Evolutionary conservation across 148 eudicot species (phyloP).

Genomic region (Camellia japonica): DNA sequence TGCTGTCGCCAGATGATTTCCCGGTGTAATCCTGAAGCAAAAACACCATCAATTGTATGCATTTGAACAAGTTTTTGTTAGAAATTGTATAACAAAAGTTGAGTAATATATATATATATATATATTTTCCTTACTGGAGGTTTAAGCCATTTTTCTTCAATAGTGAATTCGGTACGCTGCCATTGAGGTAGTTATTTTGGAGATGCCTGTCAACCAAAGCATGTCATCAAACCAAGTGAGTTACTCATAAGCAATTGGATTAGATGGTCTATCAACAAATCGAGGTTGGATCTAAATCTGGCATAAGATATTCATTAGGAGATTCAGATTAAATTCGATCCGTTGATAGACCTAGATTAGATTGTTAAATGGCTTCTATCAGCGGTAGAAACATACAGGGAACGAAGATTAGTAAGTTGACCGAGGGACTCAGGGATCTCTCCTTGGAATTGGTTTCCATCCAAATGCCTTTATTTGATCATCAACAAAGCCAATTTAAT

Average conservation of each 20-base stretch:
- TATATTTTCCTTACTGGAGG: slow-evolving; percentile 33
- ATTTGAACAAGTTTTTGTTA: neutral
- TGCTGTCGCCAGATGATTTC: neutral
- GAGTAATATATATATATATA: too few relatives aligned
- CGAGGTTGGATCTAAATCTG: too few relatives aligned
- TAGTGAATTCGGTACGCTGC: slow-evolving; percentile 37
- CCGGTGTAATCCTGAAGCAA: slow-evolving; percentile 12
- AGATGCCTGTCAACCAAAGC: slow-evolving; percentile 44
- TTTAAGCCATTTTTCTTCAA: slow-evolving; percentile 26
- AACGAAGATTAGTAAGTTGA: slow-evolving; percentile 54
- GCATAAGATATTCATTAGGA: too few relatives aligned
- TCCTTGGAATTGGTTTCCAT: slow-evolving; percentile 76
- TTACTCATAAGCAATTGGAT: neutral
- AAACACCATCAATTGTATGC: neutral
- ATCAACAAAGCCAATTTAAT: neutral
- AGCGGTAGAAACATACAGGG: slow-evolving; percentile 44
- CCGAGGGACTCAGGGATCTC: slow-evolving; percentile 59
- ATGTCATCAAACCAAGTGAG: neutral
- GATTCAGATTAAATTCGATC: too few relatives aligned
- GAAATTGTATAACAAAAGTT: neutral
- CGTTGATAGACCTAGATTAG: neutral
- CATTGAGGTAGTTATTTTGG: slow-evolving; percentile 55
- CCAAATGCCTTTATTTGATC: slow-evolving; percentile 61
- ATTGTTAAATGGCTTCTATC: neutral
- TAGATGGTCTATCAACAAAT: too few relatives aligned